phyloP scores from a whole-genome alignment of 208 protist genomes.

The Phytomonas francai region DNA sequence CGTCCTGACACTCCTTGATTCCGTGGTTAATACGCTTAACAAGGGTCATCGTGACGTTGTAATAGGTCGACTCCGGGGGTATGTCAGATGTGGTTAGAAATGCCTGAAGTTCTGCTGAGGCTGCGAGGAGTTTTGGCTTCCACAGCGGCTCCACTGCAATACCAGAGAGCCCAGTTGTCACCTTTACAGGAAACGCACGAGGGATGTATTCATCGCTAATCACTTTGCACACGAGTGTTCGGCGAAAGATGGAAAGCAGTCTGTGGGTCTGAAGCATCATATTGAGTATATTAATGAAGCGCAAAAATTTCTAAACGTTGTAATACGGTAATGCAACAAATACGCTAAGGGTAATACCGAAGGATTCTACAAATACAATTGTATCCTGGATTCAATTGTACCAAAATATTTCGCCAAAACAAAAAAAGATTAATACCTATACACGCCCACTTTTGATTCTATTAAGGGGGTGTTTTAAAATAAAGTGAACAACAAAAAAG shows the following conservation, averaged over 20 bases:
- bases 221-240: slow-evolving; percentile 36
- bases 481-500: not conserved
- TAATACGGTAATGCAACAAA: not conserved
- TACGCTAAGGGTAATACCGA: not conserved
- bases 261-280: slow-evolving; percentile 26
- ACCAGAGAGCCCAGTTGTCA: slow-evolving; percentile 82
- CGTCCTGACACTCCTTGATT: slow-evolving; percentile 83
- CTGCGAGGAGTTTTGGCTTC: slow-evolving; percentile 87
- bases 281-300: not conserved
- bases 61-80: slow-evolving; percentile 86
- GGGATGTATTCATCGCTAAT: slow-evolving; percentile 91
- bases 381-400: not conserved
- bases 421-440: slow-evolving; percentile 1
- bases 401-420: not conserved
- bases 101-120: slow-evolving; percentile 71
- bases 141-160: slow-evolving; percentile 87
- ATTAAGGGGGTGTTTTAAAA: not conserved
- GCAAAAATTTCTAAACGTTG: not conserved
- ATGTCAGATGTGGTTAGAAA: slow-evolving; percentile 83
- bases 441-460: not conserved
- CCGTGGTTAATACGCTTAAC: slow-evolving; percentile 87
- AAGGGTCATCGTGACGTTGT: slow-evolving; percentile 87
- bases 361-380: not conserved
- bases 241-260: slow-evolving; percentile 33
- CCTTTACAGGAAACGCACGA: slow-evolving; percentile 86